Conservation (phyloP, 768 basidiomycete species). For the Lactarius hengduanensis region DNA sequence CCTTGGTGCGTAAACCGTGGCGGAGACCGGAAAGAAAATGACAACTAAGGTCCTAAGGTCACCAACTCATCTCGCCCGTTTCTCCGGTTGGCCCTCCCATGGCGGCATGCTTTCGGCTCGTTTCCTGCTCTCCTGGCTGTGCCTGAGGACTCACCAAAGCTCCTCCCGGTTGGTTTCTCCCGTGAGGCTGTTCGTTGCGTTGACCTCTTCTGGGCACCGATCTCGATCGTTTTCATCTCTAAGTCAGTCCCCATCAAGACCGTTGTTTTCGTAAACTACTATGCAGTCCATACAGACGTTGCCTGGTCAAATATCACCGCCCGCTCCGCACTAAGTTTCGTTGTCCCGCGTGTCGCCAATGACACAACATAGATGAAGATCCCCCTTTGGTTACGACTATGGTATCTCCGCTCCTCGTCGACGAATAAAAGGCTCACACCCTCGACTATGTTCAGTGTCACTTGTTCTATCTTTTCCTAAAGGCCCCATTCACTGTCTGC, state of each 20-base stretch:
- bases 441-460: not conserved
- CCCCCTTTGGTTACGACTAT: conserved; percentile 2
- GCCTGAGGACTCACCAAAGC: conserved; percentile 7
- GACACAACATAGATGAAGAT: not conserved
- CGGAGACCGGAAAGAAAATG: too few species aligned
- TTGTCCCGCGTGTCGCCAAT: not conserved
- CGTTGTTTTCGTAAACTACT: conserved; percentile 7
- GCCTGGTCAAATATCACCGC: conserved; percentile 6
- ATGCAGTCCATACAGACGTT: not conserved
- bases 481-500: conserved; percentile 12
- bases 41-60: too few species aligned
- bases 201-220: conserved; percentile 29
- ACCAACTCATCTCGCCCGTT: not conserved
- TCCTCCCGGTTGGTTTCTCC: conserved; percentile 15
- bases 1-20: not conserved
- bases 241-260: conserved; percentile 15
- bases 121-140: conserved; percentile 6
- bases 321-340: not conserved
- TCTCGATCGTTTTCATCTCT: conserved; percentile 30
- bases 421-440: conserved; percentile 13
- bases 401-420: not conserved
- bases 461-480: not conserved
- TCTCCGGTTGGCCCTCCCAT: conserved; percentile 5
- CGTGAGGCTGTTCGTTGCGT: conserved; percentile 14
- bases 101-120: not conserved